Conservation (phyloP, 495 filamentous ascomycete genomes). For the Cairneyella variabilis region DNA sequence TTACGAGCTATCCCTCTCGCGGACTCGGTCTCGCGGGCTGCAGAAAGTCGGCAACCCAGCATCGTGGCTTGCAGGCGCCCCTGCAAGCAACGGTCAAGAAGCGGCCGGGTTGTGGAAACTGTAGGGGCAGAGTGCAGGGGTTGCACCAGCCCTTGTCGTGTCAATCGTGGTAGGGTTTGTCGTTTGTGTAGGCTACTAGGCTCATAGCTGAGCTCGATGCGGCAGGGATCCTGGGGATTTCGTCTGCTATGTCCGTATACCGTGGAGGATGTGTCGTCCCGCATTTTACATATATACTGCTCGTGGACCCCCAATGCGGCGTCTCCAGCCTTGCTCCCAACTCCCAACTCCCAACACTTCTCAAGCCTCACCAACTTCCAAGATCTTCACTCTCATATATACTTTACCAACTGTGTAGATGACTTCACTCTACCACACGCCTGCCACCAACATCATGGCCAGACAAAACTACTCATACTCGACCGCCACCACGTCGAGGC, state of each 20-base stretch:
- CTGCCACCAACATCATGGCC: conserved; percentile 33
- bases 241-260: neutral
- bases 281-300: conserved; percentile 23
- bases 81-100: conserved; percentile 18
- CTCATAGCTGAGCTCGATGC: conserved; percentile 20
- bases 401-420: conserved; percentile 7
- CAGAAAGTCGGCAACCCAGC: conserved; percentile 19
- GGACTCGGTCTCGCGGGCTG: neutral
- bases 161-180: conserved; percentile 15
- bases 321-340: conserved; percentile 9
- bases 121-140: conserved; percentile 11
- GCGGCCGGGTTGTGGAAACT: neutral
- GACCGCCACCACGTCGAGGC: conserved; percentile 43
- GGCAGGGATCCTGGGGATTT: conserved; percentile 12
- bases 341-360: neutral
- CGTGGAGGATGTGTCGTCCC: conserved; percentile 14
- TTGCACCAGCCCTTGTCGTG: conserved; percentile 14
- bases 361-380: conserved; percentile 2
- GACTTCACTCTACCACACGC: conserved; percentile 8
- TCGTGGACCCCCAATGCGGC: conserved; percentile 17
- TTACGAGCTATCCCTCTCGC: neutral
- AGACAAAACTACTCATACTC: conserved; percentile 38
- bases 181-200: neutral
- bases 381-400: conserved; percentile 5
- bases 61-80: conserved; percentile 14